Evolutionary conservation across 257 asterid species (phyloP).

Genomic region (Solanum tarijense): DNA sequence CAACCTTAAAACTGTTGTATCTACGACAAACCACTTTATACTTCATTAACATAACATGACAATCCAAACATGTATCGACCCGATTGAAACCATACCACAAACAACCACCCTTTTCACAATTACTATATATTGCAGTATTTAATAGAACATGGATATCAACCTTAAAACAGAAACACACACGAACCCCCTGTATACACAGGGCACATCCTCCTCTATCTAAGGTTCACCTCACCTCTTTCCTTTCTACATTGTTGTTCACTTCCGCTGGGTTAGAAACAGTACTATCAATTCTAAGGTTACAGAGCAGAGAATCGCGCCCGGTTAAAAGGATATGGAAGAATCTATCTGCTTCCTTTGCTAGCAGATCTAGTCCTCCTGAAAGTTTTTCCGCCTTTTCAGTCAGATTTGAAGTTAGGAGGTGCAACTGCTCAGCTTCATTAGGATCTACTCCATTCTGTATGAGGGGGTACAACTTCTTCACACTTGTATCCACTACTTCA

Average conservation of each 20-base stretch:
- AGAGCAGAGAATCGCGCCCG: constrained; percentile 72
- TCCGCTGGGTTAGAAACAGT: constrained; percentile 11
- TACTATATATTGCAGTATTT: not conserved
- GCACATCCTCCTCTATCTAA: not conserved
- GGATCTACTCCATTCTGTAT: constrained; percentile 35
- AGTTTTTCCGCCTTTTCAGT: constrained; percentile 33
- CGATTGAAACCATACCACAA: not conserved
- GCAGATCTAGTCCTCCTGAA: constrained; percentile 53
- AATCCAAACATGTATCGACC: not conserved
- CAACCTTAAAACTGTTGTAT: too few relatives aligned
- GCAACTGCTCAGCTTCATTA: constrained; percentile 30
- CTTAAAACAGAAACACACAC: not conserved
- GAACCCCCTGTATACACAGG: constrained; percentile 7
- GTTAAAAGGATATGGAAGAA: constrained; percentile 67
- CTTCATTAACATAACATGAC: not conserved
- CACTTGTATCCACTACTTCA: constrained; percentile 49
- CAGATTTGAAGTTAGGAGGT: constrained; percentile 23
- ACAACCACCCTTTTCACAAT: not conserved
- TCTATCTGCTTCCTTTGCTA: constrained; percentile 61
- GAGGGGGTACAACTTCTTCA: constrained; percentile 45
- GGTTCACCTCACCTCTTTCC: constrained; percentile 40
- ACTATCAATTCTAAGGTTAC: constrained; percentile 54
- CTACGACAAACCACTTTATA: not conserved
- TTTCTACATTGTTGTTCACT: constrained; percentile 16
- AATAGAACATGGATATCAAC: not conserved